Conservation (phyloP, 306 rosid genomes). For the Nissolia schottii region DNA sequence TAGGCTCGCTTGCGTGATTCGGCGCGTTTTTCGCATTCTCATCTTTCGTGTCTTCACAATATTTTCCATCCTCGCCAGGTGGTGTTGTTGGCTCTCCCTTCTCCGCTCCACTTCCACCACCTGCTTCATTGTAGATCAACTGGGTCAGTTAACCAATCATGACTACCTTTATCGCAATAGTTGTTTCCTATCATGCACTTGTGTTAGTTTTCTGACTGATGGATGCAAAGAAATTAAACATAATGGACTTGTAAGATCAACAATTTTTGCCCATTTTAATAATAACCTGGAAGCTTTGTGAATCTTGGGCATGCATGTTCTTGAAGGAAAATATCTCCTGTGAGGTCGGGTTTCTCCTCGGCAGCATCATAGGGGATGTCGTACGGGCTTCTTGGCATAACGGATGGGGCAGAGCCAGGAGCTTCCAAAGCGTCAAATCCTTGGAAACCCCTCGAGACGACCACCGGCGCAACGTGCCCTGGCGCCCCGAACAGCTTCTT, state of each 20-base stretch:
- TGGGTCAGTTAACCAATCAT: constrained; percentile 54
- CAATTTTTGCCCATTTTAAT: too few species aligned
- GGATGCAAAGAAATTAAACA: too few species aligned
- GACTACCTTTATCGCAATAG: constrained; percentile 55
- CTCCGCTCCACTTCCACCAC: constrained; percentile 5
- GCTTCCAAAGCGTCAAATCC: constrained; percentile 35
- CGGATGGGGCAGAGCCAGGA: constrained; percentile 88
- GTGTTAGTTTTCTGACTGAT: too few species aligned
- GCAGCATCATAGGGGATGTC: constrained; percentile 70
- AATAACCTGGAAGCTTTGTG: constrained; percentile 47
- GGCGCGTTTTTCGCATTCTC: constrained; percentile 13
- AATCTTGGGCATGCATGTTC: constrained; percentile 43
- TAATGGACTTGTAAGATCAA: too few species aligned
- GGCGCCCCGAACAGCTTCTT: constrained; percentile 38
- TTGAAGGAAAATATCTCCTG: constrained; percentile 51
- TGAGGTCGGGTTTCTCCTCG: constrained; percentile 67
- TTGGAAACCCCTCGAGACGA: constrained; percentile 21
- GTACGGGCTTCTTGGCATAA: constrained; percentile 56
- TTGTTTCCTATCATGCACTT: too few species aligned
- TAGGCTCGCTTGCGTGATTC: constrained; percentile 20
- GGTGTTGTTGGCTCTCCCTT: constrained; percentile 10
- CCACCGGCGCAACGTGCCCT: constrained; percentile 40
- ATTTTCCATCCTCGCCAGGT: constrained; percentile 9
- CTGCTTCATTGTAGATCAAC: constrained; percentile 31
- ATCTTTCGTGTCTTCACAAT: not conserved